Evolutionary conservation across 306 rosid species (phyloP).

Genomic region (Vigna angularis): DNA sequence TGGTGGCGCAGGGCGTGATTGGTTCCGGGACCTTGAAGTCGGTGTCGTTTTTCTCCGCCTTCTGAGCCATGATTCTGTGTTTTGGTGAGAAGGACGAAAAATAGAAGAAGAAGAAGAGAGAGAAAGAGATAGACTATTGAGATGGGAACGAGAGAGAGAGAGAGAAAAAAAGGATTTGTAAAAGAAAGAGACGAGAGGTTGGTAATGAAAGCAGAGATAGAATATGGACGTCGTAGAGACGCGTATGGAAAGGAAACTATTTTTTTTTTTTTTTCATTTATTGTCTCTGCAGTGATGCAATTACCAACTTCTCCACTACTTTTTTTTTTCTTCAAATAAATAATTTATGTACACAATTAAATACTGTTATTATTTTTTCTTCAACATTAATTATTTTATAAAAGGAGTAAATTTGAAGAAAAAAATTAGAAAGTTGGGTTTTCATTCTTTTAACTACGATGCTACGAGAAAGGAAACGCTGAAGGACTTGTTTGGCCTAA

Average conservation of each 20-base stretch:
- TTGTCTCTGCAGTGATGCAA: not conserved
- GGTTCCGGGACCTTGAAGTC: constrained; percentile 88
- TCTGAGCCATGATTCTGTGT: constrained; percentile 66
- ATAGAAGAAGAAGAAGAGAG: not conserved
- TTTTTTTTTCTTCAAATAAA: too few relatives aligned
- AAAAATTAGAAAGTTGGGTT: too few relatives aligned
- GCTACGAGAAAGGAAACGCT: not conserved
- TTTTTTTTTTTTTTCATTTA: not conserved
- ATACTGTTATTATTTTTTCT: too few relatives aligned
- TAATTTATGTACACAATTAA: too few relatives aligned
- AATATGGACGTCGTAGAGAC: constrained; percentile 87
- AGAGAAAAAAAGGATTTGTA: constrained; percentile 39
- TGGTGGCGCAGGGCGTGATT: constrained; percentile 56
- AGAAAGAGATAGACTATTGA: constrained; percentile 30
- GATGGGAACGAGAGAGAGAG: not conserved
- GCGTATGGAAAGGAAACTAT: constrained; percentile 71
- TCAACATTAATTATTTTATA: too few relatives aligned
- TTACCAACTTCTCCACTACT: constrained; percentile 61
- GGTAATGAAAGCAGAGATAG: constrained; percentile 77
- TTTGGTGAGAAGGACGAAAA: not conserved
- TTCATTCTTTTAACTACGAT: not conserved
- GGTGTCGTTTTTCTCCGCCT: constrained; percentile 78
- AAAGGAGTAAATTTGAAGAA: too few relatives aligned
- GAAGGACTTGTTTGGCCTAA: not conserved
- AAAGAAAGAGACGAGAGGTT: constrained; percentile 53